These are phyloP conservation scores for Citeromyces siamensis DNA, from an alignment of 1,139 yeast species.

Conservation along the genomic window DNA sequence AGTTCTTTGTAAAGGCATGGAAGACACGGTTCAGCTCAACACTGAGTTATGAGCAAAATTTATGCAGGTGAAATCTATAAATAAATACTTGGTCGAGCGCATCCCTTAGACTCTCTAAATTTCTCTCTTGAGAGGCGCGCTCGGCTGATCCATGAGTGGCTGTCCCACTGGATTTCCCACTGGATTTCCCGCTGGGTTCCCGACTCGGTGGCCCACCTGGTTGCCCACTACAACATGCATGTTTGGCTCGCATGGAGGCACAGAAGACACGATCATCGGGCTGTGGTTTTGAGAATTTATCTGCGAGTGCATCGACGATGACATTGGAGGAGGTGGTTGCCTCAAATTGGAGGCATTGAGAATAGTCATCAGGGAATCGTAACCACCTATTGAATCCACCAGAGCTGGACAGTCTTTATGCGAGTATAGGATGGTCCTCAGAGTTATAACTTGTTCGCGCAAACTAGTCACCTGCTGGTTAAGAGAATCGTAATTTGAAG, in stretches of 20 bases:
- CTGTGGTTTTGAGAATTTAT: not conserved
- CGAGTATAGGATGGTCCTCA: slow-evolving; percentile 26
- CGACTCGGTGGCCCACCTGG: no score
- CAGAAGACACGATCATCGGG: not conserved
- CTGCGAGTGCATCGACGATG: slow-evolving; percentile 1
- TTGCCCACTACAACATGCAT: no score
- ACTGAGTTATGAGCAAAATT: no score
- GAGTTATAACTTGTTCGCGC: slow-evolving; percentile 42
- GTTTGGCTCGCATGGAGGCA: not conserved
- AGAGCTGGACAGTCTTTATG: slow-evolving; percentile 21
- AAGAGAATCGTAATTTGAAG: slow-evolving; percentile 59
- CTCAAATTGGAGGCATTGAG: slow-evolving; percentile 14
- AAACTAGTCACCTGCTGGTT: slow-evolving; percentile 44
- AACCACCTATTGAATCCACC: slow-evolving; percentile 19
- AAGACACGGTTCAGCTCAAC: no score
- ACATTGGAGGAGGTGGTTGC: not conserved
- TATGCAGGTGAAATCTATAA: no score
- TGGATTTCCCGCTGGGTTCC: not conserved
- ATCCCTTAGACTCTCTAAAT: no score
- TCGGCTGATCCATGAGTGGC: not conserved
- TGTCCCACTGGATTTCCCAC: not conserved
- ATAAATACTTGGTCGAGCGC: no score
- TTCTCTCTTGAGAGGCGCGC: no score
- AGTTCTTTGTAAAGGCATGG: no score
- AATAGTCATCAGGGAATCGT: slow-evolving; percentile 14